phyloP scores from a whole-genome alignment of 2,329 filamentous ascomycete species.

The Cytospora chrysosperma region DNA sequence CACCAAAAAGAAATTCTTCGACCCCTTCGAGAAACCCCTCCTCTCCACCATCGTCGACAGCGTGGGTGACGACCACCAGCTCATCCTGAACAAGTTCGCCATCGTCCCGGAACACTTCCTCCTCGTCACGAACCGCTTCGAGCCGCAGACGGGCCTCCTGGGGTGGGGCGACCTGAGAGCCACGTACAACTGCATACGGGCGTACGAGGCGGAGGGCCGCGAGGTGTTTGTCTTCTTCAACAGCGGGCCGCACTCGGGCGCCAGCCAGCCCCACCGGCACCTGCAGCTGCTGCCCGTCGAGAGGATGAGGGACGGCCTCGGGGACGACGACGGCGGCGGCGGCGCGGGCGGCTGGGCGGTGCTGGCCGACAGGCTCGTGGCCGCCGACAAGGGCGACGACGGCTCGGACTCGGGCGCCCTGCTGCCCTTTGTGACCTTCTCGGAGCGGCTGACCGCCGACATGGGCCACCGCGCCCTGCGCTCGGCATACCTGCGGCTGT shows the following conservation, averaged over 20 bases:
- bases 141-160: constrained; percentile 63
- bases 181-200: constrained; percentile 60
- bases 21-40: constrained; percentile 65
- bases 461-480: constrained; percentile 36
- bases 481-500: constrained; percentile 47
- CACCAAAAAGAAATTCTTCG: constrained; percentile 44
- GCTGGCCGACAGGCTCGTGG: constrained; percentile 43
- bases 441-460: constrained; percentile 30
- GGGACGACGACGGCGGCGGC: constrained; percentile 25
- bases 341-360: constrained; percentile 47
- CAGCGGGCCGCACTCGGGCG: constrained; percentile 65
- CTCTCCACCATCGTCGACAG: constrained; percentile 52
- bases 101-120: constrained; percentile 71
- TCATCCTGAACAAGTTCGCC: constrained; percentile 75
- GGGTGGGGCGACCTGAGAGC: constrained; percentile 60
- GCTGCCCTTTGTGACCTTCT: constrained; percentile 47
- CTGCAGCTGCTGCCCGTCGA: constrained; percentile 68
- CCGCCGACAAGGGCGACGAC: not conserved
- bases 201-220: constrained; percentile 42
- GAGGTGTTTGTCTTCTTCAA: constrained; percentile 69
- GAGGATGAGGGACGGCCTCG: constrained; percentile 57
- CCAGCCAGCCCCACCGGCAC: constrained; percentile 70
- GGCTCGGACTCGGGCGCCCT: not conserved
- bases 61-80: constrained; percentile 55
- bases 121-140: constrained; percentile 62